Conservation (phyloP, 345 rosid genomes). For the Gossypium rotundifolium region DNA sequence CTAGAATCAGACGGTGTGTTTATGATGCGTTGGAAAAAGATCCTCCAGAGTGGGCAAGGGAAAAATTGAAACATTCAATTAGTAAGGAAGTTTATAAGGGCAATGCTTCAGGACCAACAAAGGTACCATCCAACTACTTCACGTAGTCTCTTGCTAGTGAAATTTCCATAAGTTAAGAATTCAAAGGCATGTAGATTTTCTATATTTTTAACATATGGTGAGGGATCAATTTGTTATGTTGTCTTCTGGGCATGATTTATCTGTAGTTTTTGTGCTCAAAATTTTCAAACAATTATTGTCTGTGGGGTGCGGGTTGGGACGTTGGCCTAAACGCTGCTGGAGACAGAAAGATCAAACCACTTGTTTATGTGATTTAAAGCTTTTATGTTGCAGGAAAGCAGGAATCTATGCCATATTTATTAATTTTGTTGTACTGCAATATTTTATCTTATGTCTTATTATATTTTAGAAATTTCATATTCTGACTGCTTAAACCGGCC, state of each 20-base stretch:
- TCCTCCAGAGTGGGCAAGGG: constrained; percentile 96
- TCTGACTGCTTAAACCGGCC: not conserved
- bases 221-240: not conserved
- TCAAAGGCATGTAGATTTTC: not conserved
- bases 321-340: not conserved
- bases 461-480: not conserved
- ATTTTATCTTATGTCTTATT: not conserved
- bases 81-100: constrained; percentile 97
- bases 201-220: not conserved
- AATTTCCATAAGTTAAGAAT: not conserved
- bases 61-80: constrained; percentile 77
- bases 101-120: constrained; percentile 99
- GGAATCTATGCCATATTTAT: not conserved
- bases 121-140: constrained; percentile 39
- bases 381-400: not conserved
- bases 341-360: not conserved
- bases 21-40: constrained; percentile 64
- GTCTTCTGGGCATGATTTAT: not conserved
- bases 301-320: not conserved
- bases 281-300: too few species aligned
- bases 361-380: not conserved
- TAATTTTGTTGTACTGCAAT: not conserved
- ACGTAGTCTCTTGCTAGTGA: not conserved
- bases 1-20: constrained; percentile 92
- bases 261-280: not conserved